phyloP scores from a whole-genome alignment of 163 green algal species.

The Prototheca wickerhamii region DNA sequence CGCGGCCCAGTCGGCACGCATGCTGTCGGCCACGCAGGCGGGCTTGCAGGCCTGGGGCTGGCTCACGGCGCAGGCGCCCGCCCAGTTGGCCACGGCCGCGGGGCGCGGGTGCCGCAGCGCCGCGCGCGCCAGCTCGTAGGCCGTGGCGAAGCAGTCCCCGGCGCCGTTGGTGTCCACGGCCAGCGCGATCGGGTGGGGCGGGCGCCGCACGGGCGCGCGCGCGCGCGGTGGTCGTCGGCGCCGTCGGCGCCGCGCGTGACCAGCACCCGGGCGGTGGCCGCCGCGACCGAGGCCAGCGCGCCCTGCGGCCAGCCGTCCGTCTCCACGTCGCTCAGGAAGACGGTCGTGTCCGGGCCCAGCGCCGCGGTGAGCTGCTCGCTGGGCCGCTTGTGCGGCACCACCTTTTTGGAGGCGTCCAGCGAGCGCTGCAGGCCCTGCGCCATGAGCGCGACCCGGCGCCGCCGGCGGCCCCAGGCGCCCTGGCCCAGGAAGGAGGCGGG shows the following conservation, averaged over 20 bases:
- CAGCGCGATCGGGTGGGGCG: slow-evolving; percentile 21
- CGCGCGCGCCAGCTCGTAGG: slow-evolving; percentile 56
- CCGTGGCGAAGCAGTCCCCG: slow-evolving; percentile 74
- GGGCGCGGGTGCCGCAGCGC: slow-evolving; percentile 31
- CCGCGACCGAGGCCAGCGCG: slow-evolving; percentile 31
- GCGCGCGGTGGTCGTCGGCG: slow-evolving; percentile 42
- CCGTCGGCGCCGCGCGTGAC: slow-evolving; percentile 63
- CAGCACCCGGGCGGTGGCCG: slow-evolving; percentile 34
- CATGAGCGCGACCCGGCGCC: slow-evolving; percentile 62
- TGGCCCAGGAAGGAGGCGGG: slow-evolving; percentile 43
- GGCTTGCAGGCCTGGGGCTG: slow-evolving; percentile 61
- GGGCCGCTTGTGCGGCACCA: slow-evolving; percentile 41
- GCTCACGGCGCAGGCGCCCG: slow-evolving; percentile 50
- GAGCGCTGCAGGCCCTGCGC: slow-evolving; percentile 68
- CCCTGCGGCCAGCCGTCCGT: slow-evolving; percentile 55
- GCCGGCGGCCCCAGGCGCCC: slow-evolving; percentile 4
- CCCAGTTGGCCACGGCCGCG: slow-evolving; percentile 49
- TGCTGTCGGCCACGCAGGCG: slow-evolving; percentile 26
- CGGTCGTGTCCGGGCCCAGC: slow-evolving; percentile 39
- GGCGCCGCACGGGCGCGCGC: slow-evolving; percentile 12
- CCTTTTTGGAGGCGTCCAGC: slow-evolving; percentile 32
- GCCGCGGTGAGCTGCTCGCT: slow-evolving; percentile 45
- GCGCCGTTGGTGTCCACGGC: slow-evolving; percentile 78
- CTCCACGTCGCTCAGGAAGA: slow-evolving; percentile 83
- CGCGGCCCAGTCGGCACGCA: neutral